Percentiles rank a stretch among this genome's conserved stretches.
These are phyloP conservation scores for Carex pumila DNA, from an alignment of 176 grass and related monocot species.

Conservation along the genomic window DNA sequence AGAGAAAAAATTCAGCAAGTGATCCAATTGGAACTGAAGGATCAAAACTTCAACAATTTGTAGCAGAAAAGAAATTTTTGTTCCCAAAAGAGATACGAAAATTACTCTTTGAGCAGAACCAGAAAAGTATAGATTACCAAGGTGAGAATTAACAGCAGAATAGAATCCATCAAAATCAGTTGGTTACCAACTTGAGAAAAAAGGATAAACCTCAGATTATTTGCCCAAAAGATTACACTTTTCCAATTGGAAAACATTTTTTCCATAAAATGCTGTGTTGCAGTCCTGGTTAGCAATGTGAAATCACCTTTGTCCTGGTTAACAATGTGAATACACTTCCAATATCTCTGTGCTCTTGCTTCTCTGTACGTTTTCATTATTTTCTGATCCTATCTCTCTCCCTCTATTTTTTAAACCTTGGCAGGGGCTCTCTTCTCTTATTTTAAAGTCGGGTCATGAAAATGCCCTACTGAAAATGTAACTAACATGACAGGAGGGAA, in stretches of 20 bases:
- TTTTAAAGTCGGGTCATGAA: neutral
- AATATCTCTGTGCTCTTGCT: neutral
- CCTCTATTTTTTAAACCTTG: neutral
- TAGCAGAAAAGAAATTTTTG: no score
- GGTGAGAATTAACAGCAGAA: neutral
- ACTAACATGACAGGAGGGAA: neutral
- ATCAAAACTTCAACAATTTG: neutral
- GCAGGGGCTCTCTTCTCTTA: neutral
- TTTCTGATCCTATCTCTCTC: neutral
- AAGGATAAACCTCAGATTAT: neutral
- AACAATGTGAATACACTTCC: neutral
- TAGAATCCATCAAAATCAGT: neutral
- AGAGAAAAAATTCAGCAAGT: neutral
- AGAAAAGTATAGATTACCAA: neutral
- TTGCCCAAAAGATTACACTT: neutral
- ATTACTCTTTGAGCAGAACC: neutral
- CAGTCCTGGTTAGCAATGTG: neutral
- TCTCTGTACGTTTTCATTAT: neutral
- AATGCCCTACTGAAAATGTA: neutral
- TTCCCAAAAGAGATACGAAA: no score
- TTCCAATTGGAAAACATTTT: no score
- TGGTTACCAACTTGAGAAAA: neutral
- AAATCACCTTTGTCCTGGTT: no score
- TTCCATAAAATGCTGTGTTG: neutral
- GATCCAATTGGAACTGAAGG: neutral